Conservation (phyloP, 2,329 filamentous ascomycete genomes). For the Diaporthe ilicicola region DNA sequence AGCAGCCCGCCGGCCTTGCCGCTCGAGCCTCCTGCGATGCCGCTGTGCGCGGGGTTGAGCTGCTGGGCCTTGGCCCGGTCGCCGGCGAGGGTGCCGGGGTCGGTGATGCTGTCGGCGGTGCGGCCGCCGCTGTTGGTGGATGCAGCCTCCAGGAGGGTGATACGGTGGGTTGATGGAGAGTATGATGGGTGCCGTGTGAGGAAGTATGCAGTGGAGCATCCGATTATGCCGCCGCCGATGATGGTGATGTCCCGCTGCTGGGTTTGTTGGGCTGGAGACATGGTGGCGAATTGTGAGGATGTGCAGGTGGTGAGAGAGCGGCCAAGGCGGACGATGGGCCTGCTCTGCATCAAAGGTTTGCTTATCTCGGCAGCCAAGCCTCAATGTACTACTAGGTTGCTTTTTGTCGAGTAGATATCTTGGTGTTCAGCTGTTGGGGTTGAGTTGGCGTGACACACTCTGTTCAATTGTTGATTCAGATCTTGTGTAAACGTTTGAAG, state of each 20-base stretch:
- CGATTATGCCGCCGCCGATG: constrained; percentile 78
- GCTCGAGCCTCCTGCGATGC: constrained; percentile 77
- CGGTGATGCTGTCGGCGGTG: constrained; percentile 43
- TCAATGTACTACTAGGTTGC: not conserved
- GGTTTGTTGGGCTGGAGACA: not conserved
- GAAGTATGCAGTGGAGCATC: constrained; percentile 77
- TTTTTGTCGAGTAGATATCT: not conserved
- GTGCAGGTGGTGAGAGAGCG: not conserved
- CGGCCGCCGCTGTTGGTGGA: constrained; percentile 49
- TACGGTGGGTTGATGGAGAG: constrained; percentile 68
- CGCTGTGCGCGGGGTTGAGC: constrained; percentile 44
- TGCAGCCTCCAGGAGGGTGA: constrained; percentile 71
- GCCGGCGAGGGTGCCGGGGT: constrained; percentile 41
- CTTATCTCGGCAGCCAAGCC: not conserved
- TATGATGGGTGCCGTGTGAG: constrained; percentile 76
- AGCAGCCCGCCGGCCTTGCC: constrained; percentile 81
- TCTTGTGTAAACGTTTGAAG: not conserved
- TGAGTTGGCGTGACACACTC: too few relatives aligned
- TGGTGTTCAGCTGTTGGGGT: not conserved
- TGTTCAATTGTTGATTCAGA: too few relatives aligned
- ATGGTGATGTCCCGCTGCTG: constrained; percentile 34
- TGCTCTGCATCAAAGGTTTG: not conserved
- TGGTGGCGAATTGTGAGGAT: not conserved
- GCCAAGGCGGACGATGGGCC: not conserved
- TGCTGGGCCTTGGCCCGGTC: constrained; percentile 38